Percentiles rank a stretch among this genome's conserved stretches.
Conservation (phyloP, 2,329 filamentous ascomycete species). For the Harringtonia aguacate region DNA sequence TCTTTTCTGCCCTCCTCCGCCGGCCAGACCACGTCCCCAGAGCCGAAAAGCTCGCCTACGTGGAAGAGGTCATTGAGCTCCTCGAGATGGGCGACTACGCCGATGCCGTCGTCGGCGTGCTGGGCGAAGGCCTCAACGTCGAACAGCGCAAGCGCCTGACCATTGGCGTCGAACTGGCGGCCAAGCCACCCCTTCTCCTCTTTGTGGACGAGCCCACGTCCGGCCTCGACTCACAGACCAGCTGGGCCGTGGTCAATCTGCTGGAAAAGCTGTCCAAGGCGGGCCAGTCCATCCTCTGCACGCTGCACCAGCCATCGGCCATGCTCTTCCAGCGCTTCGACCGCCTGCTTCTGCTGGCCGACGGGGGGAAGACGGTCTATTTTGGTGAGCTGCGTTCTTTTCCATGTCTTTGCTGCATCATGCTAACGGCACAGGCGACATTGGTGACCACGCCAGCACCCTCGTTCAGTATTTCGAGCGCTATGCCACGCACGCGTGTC, state of each 20-base stretch:
- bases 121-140: slow-evolving; percentile 71
- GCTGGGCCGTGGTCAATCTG: slow-evolving; percentile 80
- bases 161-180: slow-evolving; percentile 84
- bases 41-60: slow-evolving; percentile 75
- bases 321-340: slow-evolving; percentile 91
- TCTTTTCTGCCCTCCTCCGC: slow-evolving; percentile 75
- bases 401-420: too few species aligned
- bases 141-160: slow-evolving; percentile 68
- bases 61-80: slow-evolving; percentile 85
- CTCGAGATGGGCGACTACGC: slow-evolving; percentile 85
- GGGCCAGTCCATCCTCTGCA: slow-evolving; percentile 89
- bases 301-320: slow-evolving; percentile 88
- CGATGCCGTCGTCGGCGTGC: slow-evolving; percentile 81
- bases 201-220: slow-evolving; percentile 94
- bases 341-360: slow-evolving; percentile 66
- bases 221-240: slow-evolving; percentile 84
- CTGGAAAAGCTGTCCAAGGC: slow-evolving; percentile 81
- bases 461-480: slow-evolving; percentile 68
- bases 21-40: slow-evolving; percentile 66
- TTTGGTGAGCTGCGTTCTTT: slow-evolving; percentile 46
- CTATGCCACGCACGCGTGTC: slow-evolving; percentile 55
- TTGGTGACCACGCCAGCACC: slow-evolving; percentile 58
- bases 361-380: slow-evolving; percentile 68
- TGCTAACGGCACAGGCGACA: too few species aligned
- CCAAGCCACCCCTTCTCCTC: slow-evolving; percentile 77